Conservation (phyloP, 306 rosid genomes). For the Castanea crenata region DNA sequence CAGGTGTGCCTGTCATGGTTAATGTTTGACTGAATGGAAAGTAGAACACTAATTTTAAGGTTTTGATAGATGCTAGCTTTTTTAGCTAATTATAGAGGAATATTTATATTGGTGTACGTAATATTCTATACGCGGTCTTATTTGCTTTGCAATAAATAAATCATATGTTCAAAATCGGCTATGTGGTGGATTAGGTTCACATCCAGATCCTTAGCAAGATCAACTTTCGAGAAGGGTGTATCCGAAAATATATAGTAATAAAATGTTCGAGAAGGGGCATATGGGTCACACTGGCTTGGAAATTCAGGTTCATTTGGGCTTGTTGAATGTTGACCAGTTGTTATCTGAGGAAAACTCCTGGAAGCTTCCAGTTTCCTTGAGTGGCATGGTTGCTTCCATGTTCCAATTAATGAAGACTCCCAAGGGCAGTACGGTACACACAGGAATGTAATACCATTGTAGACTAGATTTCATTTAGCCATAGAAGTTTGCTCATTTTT, state of each 20-base stretch:
- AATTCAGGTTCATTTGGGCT: background rate
- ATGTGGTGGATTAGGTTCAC: background rate
- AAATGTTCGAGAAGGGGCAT: background rate
- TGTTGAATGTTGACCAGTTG: background rate
- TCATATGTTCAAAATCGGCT: background rate
- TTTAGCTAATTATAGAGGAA: background rate
- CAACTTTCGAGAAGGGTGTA: background rate
- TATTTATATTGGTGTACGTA: background rate
- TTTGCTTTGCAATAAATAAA: background rate
- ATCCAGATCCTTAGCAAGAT: background rate
- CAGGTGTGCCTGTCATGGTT: constrained; percentile 25
- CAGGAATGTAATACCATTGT: no score
- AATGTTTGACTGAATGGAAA: background rate
- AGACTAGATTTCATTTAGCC: no score
- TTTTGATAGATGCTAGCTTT: background rate
- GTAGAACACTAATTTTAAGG: background rate
- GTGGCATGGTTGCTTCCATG: background rate
- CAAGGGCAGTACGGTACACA: no score
- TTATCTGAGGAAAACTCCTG: background rate
- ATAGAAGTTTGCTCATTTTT: no score
- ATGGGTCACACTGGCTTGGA: background rate
- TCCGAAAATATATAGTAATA: no score
- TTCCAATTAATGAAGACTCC: no score
- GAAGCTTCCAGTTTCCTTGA: constrained; percentile 11
- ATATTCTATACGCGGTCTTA: background rate